Conservation (phyloP, 2,329 filamentous ascomycete species). For the Fusarium veterinarium region DNA sequence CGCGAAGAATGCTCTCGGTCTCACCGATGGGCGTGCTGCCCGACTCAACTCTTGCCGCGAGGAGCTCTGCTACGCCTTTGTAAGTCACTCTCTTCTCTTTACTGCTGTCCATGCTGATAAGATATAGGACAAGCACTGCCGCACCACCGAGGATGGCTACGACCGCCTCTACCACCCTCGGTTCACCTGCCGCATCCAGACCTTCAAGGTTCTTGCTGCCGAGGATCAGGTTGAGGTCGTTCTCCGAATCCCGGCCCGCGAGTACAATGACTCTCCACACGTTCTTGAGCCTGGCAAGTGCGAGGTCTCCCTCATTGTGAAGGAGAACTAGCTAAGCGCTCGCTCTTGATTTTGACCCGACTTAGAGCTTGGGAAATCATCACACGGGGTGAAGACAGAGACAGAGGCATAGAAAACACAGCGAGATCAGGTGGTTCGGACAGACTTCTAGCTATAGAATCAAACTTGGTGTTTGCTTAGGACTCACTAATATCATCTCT, state of each 20-base stretch:
- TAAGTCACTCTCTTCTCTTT: neutral
- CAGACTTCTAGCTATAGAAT: neutral
- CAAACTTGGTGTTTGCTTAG: neutral
- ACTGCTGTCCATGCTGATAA: neutral
- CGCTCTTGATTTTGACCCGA: neutral
- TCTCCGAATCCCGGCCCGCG: constrained; percentile 17
- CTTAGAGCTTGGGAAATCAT: neutral
- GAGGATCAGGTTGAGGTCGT: constrained; percentile 21
- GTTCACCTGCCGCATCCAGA: constrained; percentile 20
- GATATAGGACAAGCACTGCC: constrained; percentile 25
- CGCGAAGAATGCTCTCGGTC: constrained; percentile 15
- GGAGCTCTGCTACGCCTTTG: constrained; percentile 19
- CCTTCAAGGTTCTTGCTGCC: neutral
- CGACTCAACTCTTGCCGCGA: constrained; percentile 22
- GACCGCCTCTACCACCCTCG: constrained; percentile 24
- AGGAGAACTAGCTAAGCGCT: constrained; percentile 15
- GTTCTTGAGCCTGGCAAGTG: constrained; percentile 15
- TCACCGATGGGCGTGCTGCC: neutral
- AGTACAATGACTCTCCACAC: constrained; percentile 33
- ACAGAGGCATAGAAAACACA: neutral
- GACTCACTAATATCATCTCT: neutral
- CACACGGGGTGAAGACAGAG: neutral
- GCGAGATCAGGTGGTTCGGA: neutral
- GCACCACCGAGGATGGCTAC: constrained; percentile 5
- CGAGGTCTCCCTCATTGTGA: constrained; percentile 27